Base-by-base conservation (phyloP, 2,329 filamentous ascomycete genomes). In the Aspergillus ochraceoroseus region DNA sequence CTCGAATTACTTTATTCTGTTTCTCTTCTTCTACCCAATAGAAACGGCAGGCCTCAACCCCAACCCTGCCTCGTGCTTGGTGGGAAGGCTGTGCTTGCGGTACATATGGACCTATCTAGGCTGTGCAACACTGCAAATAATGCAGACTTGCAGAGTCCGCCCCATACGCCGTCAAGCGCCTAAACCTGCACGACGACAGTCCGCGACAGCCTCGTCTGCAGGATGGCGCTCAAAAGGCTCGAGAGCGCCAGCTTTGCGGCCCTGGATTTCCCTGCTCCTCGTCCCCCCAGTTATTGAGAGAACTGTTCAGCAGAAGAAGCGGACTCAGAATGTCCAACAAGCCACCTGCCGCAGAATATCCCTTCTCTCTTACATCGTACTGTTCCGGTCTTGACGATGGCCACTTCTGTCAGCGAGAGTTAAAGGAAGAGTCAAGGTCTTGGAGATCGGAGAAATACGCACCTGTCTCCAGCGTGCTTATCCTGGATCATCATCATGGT, bases 361-460 rank as follows among this genome's bases (percentile, higher is more conserved):
- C 38, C 4, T 40, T 40, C 12, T 6, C 30, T 5, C 38, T 40
- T 18, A n/a, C 23, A 17, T 41, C 38, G 12, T 41, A 28, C 12
- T 41, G 38, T 28, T 9, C 38, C 4, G 38, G 38, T 8, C 25
- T 41, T 1, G 38, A 41, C 20, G 38, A 41, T 30, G 38, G 38
- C 9, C 25, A 34, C 17, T 34, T 41, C 17, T 41, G 38, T 12
- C 38, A 34, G 31, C 31, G 38, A 7, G 38, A 41, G 23, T 31
- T 41, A 17, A 41, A 41, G 25, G 38, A 41, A 22, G 38, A 41
- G 17, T 29, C 38, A 3, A 20, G 23, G 12, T 41, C 31, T 12
- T 41, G 38, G 38, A 15, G 38, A 18, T 35, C 31, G 4, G 38
- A 41, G 14, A 41, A 41, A 27, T 41, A 41, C 25, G 20, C 38